phyloP scores from a whole-genome alignment of 768 basidiomycete genomes.

The Chiua virens region DNA sequence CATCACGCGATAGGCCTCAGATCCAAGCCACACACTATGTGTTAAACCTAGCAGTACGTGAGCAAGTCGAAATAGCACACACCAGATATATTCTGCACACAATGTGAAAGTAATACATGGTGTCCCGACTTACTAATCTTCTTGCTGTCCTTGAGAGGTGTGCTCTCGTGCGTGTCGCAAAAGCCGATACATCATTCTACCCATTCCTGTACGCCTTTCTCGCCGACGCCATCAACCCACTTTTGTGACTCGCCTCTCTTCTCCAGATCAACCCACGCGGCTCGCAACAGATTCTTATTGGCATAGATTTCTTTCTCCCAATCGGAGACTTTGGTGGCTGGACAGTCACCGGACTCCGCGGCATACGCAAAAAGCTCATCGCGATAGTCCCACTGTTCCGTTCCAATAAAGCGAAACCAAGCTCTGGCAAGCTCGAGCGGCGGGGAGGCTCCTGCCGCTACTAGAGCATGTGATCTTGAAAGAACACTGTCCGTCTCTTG shows the following conservation, averaged over 20 bases:
- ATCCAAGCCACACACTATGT: too few species aligned
- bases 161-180: constrained; percentile 16
- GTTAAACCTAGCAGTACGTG: too few species aligned
- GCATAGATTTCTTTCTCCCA: constrained; percentile 64
- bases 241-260: constrained; percentile 52
- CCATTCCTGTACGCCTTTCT: constrained; percentile 61
- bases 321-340: constrained; percentile 37
- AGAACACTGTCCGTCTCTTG: constrained; percentile 51
- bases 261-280: constrained; percentile 60
- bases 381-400: constrained; percentile 69
- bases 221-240: constrained; percentile 66
- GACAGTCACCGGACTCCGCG: constrained; percentile 29
- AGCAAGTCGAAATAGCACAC: too few species aligned
- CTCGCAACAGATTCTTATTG: constrained; percentile 47
- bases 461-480: constrained; percentile 47
- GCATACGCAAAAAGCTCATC: constrained; percentile 56
- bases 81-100: too few species aligned
- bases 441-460: constrained; percentile 31
- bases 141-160: background rate
- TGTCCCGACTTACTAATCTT: background rate
- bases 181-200: constrained; percentile 44
- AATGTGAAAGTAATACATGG: too few species aligned
- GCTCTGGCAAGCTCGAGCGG: constrained; percentile 45
- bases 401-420: constrained; percentile 53
- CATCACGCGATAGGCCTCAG: too few species aligned